Evolutionary conservation across 495 filamentous ascomycete genomes (phyloP), one percentile per base, ranked within the genome.

Genomic region (Aspergillus heteromorphus): DNA sequence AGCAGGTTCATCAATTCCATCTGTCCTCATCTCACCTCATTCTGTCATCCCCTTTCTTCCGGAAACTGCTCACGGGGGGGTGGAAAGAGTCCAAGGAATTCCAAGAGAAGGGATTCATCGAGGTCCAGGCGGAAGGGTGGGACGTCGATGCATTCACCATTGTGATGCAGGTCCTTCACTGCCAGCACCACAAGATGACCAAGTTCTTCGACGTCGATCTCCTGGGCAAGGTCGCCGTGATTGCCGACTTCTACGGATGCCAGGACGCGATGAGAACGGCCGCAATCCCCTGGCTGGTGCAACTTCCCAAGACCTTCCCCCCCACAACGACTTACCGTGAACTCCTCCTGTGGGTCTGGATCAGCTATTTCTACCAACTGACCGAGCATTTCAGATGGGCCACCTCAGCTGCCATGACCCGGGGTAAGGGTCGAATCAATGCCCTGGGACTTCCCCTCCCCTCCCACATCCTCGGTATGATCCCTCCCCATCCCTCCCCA

Each of bases 171-270:
- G 68, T 77, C 14, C 69, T 84, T 17, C 81, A 86, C 64, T 57
- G 70, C 40, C 70, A 70, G 9, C 71, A 65, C 13, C 45, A 66
- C 18, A 50, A 67, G 5, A 63, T 84, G n/a, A 78, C 79, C 0
- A 47, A 56, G 9, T 45, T 57, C 1, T 31, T 81, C 2, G 58
- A 61, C 13, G 53, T 82, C 1, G 72, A 79, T 5, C 71, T 70
- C 25, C 69, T 84, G 6, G 72, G 74, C 1, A 70, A 79, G 53
- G 64, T 84, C 41, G 70, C 76, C 20, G 65, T 76, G 5, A 58
- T 84, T 21, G 72, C 78, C 16, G 78, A 83, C 56, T 74, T 73
- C 45, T 79, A 83, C 50, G 59, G 73, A 31, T 75, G 78, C 52
- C 60, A 62, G 17, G 78, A 80, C 11, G 69, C 63, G 0, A 50